phyloP scores from a whole-genome alignment of 1,284 basidiomycete genomes.

The Porodaedalea pini region DNA sequence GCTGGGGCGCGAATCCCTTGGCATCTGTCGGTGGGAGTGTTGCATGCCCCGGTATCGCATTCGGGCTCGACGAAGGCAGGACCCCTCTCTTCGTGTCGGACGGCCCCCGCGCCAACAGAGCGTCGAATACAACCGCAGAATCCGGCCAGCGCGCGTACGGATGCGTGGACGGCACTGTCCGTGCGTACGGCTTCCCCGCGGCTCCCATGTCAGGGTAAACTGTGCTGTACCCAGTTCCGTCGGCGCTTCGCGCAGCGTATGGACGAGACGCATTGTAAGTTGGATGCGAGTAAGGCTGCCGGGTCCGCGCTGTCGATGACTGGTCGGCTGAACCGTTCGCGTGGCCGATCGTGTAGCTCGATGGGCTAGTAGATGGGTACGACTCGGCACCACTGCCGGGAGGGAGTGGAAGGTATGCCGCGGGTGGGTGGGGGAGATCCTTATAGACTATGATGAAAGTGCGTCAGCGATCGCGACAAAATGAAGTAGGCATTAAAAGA shows the following conservation, averaged over 20 bases:
- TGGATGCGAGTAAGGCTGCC: neutral
- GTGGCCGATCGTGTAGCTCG: slow-evolving; percentile 6
- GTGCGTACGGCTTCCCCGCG: slow-evolving; percentile 65
- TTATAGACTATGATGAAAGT: slow-evolving; percentile 45
- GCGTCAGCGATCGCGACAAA: neutral
- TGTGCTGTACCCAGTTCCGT: slow-evolving; percentile 59
- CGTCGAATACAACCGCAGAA: slow-evolving; percentile 67
- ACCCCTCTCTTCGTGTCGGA: slow-evolving; percentile 41
- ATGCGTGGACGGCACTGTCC: slow-evolving; percentile 58
- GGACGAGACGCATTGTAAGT: slow-evolving; percentile 23
- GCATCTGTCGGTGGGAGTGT: slow-evolving; percentile 15
- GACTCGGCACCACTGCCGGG: neutral
- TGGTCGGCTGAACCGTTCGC: slow-evolving; percentile 3
- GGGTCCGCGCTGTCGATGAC: neutral
- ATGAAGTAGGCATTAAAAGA: neutral
- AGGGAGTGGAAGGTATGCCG: slow-evolving; percentile 40
- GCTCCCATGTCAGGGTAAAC: slow-evolving; percentile 53
- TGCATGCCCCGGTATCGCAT: slow-evolving; percentile 13
- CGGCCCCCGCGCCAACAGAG: slow-evolving; percentile 55
- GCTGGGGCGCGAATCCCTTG: slow-evolving; percentile 26
- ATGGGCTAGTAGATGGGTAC: neutral
- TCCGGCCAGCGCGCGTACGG: slow-evolving; percentile 56
- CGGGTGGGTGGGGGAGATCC: slow-evolving; percentile 67
- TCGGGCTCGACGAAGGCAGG: slow-evolving; percentile 40
- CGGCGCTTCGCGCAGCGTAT: slow-evolving; percentile 52